phyloP scores from a whole-genome alignment of 306 rosid genomes.

The Boehmeria nivea region DNA sequence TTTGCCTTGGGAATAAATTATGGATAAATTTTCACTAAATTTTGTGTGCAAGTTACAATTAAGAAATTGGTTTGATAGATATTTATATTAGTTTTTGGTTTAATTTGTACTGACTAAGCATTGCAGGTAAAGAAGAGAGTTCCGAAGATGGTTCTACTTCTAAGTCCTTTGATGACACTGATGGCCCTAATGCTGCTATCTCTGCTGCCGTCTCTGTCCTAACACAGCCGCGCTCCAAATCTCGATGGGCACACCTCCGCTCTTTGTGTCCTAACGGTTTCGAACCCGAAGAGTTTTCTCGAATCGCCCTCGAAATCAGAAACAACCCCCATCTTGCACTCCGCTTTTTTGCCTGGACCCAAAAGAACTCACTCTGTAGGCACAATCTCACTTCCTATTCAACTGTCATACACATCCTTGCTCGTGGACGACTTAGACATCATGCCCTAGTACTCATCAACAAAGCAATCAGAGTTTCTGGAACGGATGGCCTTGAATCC shows the following conservation, averaged over 20 bases:
- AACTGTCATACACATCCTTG: conserved; percentile 61
- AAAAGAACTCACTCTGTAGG: conserved; percentile 45
- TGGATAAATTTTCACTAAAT: too few species aligned
- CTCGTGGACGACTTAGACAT: conserved; percentile 51
- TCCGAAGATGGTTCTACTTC: too few species aligned
- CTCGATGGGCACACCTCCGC: conserved; percentile 64
- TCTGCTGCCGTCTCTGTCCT: conserved; percentile 48
- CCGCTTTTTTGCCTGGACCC: conserved; percentile 61
- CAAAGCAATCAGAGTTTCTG: conserved; percentile 34
- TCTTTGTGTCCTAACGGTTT: conserved; percentile 51
- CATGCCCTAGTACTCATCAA: conserved; percentile 49
- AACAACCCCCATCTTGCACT: conserved; percentile 73
- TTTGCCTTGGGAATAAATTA: too few species aligned
- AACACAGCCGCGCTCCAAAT: conserved; percentile 60
- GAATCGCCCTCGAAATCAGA: conserved; percentile 43
- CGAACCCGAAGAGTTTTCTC: conserved; percentile 45
- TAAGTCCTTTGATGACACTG: too few species aligned
- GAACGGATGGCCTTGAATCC: conserved; percentile 11
- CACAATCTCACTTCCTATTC: conserved; percentile 62
- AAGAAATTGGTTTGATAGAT: too few species aligned
- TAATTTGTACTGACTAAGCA: too few species aligned
- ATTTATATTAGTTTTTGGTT: too few species aligned
- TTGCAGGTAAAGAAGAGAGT: too few species aligned
- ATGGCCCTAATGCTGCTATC: conserved; percentile 8
- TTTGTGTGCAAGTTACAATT: too few species aligned